Conservation (phyloP, 176 grass and related monocot species). For the Oryza coarctata region DNA sequence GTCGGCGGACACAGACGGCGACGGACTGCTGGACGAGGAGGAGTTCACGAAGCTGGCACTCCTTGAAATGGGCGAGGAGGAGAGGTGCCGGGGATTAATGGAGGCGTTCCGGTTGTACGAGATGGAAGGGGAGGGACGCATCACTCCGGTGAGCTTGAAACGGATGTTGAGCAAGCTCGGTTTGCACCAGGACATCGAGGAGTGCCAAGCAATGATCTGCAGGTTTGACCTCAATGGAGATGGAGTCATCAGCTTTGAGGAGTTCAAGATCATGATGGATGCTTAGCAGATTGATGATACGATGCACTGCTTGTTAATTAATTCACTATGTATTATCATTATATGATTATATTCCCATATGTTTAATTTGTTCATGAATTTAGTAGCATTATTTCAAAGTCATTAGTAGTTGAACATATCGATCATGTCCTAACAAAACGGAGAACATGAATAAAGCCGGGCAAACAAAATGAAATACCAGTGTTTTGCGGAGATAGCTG, state of each 20-base stretch:
- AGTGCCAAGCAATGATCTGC: constrained; percentile 39
- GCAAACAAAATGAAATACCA: too few relatives aligned
- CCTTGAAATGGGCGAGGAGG: neutral
- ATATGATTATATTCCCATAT: neutral
- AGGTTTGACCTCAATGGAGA: constrained; percentile 45
- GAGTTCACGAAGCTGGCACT: constrained; percentile 19
- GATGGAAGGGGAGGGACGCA: constrained; percentile 33
- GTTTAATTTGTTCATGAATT: too few relatives aligned
- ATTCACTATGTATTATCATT: neutral
- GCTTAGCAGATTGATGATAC: neutral
- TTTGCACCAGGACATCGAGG: constrained; percentile 22
- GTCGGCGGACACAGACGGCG: constrained; percentile 15
- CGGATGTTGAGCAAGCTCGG: constrained; percentile 30
- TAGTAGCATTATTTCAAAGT: too few relatives aligned
- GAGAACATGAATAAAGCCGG: too few relatives aligned
- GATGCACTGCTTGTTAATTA: neutral
- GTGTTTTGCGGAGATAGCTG: too few relatives aligned
- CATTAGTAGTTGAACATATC: too few relatives aligned
- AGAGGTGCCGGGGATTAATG: neutral
- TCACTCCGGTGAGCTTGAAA: constrained; percentile 45
- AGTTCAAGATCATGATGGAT: constrained; percentile 46
- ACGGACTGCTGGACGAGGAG: constrained; percentile 9
- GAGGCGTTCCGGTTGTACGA: constrained; percentile 43
- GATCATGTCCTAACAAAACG: too few relatives aligned
- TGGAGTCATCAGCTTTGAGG: constrained; percentile 32